Conservation (phyloP, 1,139 yeast species). For the Hyphopichia fennica region DNA sequence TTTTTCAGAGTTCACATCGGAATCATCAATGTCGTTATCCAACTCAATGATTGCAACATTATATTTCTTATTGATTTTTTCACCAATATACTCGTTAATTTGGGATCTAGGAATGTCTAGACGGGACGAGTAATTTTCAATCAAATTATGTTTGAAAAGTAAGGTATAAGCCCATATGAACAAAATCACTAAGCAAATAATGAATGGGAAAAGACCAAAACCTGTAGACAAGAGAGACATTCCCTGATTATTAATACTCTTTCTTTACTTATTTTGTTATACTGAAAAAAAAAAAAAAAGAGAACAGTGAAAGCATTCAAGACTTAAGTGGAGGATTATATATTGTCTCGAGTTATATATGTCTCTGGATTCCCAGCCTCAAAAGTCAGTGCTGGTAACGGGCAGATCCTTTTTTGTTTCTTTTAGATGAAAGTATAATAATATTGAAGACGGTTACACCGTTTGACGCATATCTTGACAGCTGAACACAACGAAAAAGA, state of each 20-base stretch:
- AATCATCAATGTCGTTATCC: constrained; percentile 10
- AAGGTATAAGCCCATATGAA: constrained; percentile 22
- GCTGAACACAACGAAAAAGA: too few relatives aligned
- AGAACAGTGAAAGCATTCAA: too few relatives aligned
- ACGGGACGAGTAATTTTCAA: constrained; percentile 17
- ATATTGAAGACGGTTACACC: too few relatives aligned
- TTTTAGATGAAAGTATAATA: too few relatives aligned
- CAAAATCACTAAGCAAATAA: constrained; percentile 13
- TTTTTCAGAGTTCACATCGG: background rate
- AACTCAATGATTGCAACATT: constrained; percentile 18
- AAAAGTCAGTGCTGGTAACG: too few relatives aligned
- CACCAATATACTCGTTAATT: constrained; percentile 21
- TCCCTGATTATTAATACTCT: background rate
- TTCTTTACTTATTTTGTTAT: too few relatives aligned
- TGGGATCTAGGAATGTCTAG: constrained; percentile 16
- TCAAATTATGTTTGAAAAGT: constrained; percentile 25
- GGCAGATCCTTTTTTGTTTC: too few relatives aligned
- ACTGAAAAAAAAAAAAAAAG: too few relatives aligned
- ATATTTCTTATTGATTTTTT: constrained; percentile 13
- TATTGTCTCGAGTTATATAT: too few relatives aligned
- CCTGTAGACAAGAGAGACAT: background rate
- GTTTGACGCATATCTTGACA: too few relatives aligned
- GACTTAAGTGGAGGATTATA: too few relatives aligned
- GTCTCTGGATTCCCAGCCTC: too few relatives aligned
- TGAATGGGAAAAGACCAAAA: constrained; percentile 9